Percentiles rank a stretch among this genome's conserved stretches.
Conservation (phyloP, 345 rosid species). For the Citrus glauca region DNA sequence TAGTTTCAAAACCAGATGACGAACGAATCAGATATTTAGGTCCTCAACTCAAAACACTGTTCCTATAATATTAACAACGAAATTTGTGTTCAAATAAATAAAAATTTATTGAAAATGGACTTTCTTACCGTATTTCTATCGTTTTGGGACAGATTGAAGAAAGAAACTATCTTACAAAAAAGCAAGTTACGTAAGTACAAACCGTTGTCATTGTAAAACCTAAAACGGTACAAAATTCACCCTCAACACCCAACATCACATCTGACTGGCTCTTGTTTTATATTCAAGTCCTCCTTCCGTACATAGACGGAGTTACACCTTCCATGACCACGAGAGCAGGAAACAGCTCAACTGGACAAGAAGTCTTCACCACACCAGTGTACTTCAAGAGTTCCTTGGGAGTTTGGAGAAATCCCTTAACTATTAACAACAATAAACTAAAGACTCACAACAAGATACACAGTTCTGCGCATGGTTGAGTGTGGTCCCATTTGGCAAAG, state of each 20-base stretch:
- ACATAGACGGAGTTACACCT: not conserved
- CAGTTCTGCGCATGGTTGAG: not conserved
- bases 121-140: not conserved
- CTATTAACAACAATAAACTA: not conserved
- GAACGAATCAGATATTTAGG: too few species aligned
- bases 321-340: not conserved
- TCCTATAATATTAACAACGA: too few species aligned
- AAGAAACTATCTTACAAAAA: not conserved
- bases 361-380: constrained; percentile 1
- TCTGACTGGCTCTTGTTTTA: not conserved
- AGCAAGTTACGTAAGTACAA: not conserved
- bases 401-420: not conserved
- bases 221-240: not conserved
- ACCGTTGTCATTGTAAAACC: not conserved
- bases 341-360: not conserved
- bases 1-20: too few species aligned
- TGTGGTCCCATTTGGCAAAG: not conserved
- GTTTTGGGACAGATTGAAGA: not conserved
- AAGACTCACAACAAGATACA: not conserved
- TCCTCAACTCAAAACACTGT: too few species aligned
- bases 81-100: too few species aligned
- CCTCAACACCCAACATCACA: not conserved
- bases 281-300: not conserved
- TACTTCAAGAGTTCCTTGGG: not conserved
- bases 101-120: too few species aligned